Percentiles rank a stretch among this genome's conserved stretches.
Conservation (phyloP, 257 asterid genomes). For the Ophiorrhiza pumila region DNA sequence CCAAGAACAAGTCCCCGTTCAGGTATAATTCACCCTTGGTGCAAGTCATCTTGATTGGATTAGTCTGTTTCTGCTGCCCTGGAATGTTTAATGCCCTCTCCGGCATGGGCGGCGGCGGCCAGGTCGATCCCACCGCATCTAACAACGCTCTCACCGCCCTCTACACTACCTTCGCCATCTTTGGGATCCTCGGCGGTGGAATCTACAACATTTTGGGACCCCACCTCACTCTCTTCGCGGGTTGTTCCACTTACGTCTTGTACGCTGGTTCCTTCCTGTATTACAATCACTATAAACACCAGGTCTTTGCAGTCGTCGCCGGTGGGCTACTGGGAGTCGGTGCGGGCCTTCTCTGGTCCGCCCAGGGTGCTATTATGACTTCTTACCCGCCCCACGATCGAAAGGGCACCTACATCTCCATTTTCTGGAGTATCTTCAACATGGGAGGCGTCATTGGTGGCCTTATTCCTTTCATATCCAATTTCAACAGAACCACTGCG, state of each 20-base stretch:
- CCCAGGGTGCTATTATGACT: conserved; percentile 96
- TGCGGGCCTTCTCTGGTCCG: conserved; percentile 90
- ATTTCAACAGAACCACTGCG: conserved; percentile 50
- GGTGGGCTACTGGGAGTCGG: conserved; percentile 89
- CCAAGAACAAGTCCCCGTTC: conserved; percentile 26
- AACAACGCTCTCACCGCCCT: conserved; percentile 99
- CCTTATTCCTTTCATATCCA: conserved; percentile 59
- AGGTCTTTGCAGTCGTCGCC: conserved; percentile 70
- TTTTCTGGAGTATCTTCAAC: conserved; percentile 91
- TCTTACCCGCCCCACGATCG: conserved; percentile 84
- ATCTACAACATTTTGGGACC: conserved; percentile 89
- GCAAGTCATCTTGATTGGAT: conserved; percentile 66
- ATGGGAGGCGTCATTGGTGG: conserved; percentile 96
- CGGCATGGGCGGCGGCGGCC: conserved; percentile 98
- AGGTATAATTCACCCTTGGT: conserved; percentile 79
- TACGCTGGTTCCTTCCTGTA: conserved; percentile 85
- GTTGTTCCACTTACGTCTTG: conserved; percentile 80
- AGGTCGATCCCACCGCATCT: conserved; percentile 71
- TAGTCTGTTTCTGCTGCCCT: conserved; percentile 94
- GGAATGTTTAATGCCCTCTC: conserved; percentile 98
- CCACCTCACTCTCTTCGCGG: conserved; percentile 49
- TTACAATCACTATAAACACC: conserved; percentile 75
- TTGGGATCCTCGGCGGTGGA: conserved; percentile 91
- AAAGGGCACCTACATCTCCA: conserved; percentile 74
- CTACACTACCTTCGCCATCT: conserved; percentile 83